Base-by-base conservation (phyloP, 768 basidiomycete species). In the Rhodotorula babjevae region DNA sequence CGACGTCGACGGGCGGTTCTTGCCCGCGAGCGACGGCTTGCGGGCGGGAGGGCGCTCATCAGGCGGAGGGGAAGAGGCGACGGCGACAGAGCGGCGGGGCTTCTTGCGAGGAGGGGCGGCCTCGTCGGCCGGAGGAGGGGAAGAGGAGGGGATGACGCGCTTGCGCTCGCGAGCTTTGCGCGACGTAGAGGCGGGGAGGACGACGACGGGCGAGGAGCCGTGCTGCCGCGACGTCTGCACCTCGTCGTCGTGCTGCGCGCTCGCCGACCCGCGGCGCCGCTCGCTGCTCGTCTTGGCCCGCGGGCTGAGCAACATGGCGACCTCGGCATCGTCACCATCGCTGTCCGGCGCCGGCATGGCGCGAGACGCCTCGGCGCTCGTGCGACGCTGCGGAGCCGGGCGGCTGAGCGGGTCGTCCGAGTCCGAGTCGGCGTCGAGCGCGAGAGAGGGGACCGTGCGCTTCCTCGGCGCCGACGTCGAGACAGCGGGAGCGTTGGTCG, bases 391-490 rank as follows among this genome's bases (percentile, higher is more conserved):
- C 36, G 36, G 36, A 5, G 4, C 36, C 5, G 36, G 36, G 9
- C 36, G 36, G 36, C 36, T 36, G 36, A 62, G 61, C 42, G 47
- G 61, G 61, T 62, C 61, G 29, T 62, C 61, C 47, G 47, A 49
- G 47, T 44, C 31, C 19, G 21, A 25, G 25, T 27, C 36, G n/a
- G 14, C 31, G 23, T 9, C 8, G 10, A 11, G 42, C 19, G 31
- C 31, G 61, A 21, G 61, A n/a, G 31, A 47, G n/a, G 29, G 8
- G 14, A 27, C 2, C 16, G 47, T 47, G 31, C 49, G 33, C 47
- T 36, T 50, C 14, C n/a, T 27, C 44, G 59, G 59, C 8, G 44
- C 27, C n/a, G n/a, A n/a, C n/a, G n/a, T n/a, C n/a, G n/a, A n/a
- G n/a, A n/a, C n/a, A n/a, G n/a, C n/a, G n/a, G n/a, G n/a, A n/a